Evolutionary conservation across 2,329 filamentous ascomycete genomes (phyloP), one percentile per base, ranked within the genome.

Genomic region (Talaromyces sp.): DNA sequence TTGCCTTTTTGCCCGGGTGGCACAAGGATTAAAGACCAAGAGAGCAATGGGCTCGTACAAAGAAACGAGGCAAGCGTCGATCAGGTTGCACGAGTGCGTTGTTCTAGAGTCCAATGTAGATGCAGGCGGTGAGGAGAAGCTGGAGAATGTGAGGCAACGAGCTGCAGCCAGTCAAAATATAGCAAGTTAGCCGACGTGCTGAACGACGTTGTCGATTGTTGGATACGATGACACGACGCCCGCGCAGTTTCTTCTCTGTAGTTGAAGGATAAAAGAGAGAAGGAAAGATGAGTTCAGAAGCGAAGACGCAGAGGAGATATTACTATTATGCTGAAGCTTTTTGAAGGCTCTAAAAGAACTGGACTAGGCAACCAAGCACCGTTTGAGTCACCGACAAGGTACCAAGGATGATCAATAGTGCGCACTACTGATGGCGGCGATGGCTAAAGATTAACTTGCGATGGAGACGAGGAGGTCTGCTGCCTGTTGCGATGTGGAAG

Each of bases 21-120:
- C 48, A 35, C 33, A 31, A 14, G 24, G 50, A 24, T 35, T 24
- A 45, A 22, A 57, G 39, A 33, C 39, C 35, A 45, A 31, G 24
- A 27, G 41, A 61, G 59, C 27, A 33, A 57, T 54, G 47, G 48
- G 60, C 50, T 22, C 61, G 61, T 9, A 63, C 39, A 57, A 63
- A 63, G 50, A 47, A 63, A 63, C 37, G 50, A 57, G 61, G 61
- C 61, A 63, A 57, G 39, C 35, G 27, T 33, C 61, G 39, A 63
- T 63, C 61, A 57, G 61, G 52, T 63, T 27, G 61, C 41, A 57
- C 61, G 27, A 47, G 61, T 63, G 61, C 52, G 61, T 63, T 63
- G 61, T 56, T 63, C 50, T 56, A 37, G 41, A 39, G 52, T 24
- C 16, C 35, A 43, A 43, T 35, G 61, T 31, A 63, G 31, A 57